Evolutionary conservation across 495 filamentous ascomycete genomes (phyloP), one percentile per base, ranked within the genome.

Genomic region (Daldinia vernicosa): DNA sequence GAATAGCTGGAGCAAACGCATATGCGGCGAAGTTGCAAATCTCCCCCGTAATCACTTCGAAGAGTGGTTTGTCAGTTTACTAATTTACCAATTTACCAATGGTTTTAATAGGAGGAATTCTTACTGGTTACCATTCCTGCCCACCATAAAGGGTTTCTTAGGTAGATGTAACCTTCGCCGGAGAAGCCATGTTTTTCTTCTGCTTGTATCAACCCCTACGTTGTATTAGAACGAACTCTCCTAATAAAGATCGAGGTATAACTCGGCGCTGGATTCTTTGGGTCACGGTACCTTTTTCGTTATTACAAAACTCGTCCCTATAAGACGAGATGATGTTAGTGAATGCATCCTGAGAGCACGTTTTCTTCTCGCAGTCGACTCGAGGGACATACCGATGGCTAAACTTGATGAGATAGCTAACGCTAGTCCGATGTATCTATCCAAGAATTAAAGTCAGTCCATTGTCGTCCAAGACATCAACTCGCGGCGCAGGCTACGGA

Each of bases 21-120:
- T 99, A 99, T 63, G 95, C 95, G 27, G 94, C 93, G 77, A 99
- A 99, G 77, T 99, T 99, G 77, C 92, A 93, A 54, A 95, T 84
- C 80, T 99, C 95, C 68, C 95, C 95, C 39, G 91, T 83, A 83
- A 97, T 91, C 85, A 88, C 83, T 91, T 72, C 27, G 43, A 67
- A 47, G 22, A 35, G 28, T 37, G 47, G 59, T 45, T 60, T 69
- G 67, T 75, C 53, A 74, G 54, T 33, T 12, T 17, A 55, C 65
- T 32, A 35, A 19, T 7, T 15, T 27, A 26, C 53, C 9, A 15
- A 32, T 14, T n/a, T n/a, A n/a, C n/a, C n/a, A 30, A 11, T n/a
- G n/a, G n/a, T 4, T 63, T 63, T 2, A 32, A 60, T 11, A 26
- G 11, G 30, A 32, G 12, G 33, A 53, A 52, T 66, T 57, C 90